Percentiles rank a stretch among this genome's conserved stretches.
These are phyloP conservation scores for Xylaria intraflava DNA, from an alignment of 495 filamentous ascomycete species.

Conservation along the genomic window DNA sequence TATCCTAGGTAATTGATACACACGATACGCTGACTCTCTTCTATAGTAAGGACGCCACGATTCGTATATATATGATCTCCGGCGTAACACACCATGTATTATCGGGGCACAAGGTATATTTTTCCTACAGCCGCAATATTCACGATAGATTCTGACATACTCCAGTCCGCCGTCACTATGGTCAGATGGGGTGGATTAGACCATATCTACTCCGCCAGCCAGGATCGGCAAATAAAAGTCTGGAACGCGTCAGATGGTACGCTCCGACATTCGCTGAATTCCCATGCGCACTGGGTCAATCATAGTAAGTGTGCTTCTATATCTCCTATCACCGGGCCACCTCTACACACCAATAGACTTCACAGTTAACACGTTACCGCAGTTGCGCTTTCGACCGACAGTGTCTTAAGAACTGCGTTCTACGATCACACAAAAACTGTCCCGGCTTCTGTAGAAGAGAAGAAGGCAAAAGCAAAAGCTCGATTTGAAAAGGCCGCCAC, in stretches of 20 bases:
- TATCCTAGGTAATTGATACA: not conserved
- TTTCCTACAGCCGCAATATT: not conserved
- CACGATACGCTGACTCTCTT: not conserved
- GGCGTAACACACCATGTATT: conserved; percentile 73
- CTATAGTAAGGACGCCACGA: conserved; percentile 72
- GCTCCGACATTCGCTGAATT: conserved; percentile 66
- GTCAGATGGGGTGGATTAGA: conserved; percentile 92
- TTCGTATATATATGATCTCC: conserved; percentile 74
- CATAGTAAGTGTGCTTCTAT: conserved; percentile 38
- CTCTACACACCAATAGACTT: not conserved
- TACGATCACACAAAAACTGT: conserved; percentile 70
- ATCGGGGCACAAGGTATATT: conserved; percentile 67
- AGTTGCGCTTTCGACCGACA: conserved; percentile 87
- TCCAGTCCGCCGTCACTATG: conserved; percentile 61
- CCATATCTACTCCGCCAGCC: conserved; percentile 79
- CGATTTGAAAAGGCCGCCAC: conserved; percentile 87
- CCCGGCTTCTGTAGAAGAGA: conserved; percentile 62
- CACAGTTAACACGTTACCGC: not conserved
- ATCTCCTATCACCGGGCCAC: no score
- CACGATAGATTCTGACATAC: conserved; percentile 9
- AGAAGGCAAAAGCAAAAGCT: conserved; percentile 66
- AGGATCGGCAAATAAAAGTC: conserved; percentile 88
- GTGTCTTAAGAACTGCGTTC: conserved; percentile 79
- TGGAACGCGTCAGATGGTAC: conserved; percentile 80
- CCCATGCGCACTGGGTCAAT: conserved; percentile 94